Evolutionary conservation across 2,329 filamentous ascomycete genomes (phyloP).

Genomic region (Cercospora nicotianae): DNA sequence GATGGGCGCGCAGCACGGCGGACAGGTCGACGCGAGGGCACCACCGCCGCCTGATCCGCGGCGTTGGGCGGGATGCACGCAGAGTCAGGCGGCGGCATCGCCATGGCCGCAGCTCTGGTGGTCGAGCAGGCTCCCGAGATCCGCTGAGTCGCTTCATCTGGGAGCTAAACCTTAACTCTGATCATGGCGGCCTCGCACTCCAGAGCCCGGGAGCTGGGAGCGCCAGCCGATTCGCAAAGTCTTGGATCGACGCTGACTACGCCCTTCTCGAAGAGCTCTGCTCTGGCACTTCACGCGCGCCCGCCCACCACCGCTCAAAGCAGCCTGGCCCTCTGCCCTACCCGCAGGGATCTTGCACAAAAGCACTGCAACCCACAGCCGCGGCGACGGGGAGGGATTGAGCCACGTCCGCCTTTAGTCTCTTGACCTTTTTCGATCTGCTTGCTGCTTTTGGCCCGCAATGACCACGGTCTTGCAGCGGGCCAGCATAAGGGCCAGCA

Average conservation of each 20-base stretch:
- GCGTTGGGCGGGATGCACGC: neutral
- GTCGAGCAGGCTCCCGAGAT: neutral
- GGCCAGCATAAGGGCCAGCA: constrained; percentile 32
- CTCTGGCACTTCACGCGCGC: constrained; percentile 4
- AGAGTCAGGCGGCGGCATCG: neutral
- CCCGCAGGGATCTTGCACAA: constrained; percentile 43
- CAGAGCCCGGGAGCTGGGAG: constrained; percentile 33
- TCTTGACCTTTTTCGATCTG: constrained; percentile 39
- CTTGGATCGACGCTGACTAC: constrained; percentile 27
- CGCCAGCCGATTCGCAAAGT: constrained; percentile 35
- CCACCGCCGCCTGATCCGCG: neutral
- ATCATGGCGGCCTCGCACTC: constrained; percentile 30
- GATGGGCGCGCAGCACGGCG: neutral
- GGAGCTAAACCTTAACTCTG: constrained; percentile 31
- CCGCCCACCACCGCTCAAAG: constrained; percentile 30
- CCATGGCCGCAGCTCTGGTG: neutral
- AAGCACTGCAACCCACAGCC: constrained; percentile 44
- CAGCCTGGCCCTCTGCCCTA: constrained; percentile 32
- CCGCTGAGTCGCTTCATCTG: constrained; percentile 9
- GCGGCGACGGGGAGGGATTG: constrained; percentile 44
- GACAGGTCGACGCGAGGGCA: neutral
- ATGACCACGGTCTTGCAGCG: constrained; percentile 33
- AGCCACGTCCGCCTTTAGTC: constrained; percentile 42
- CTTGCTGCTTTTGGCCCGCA: constrained; percentile 36
- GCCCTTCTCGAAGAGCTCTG: constrained; percentile 27